Evolutionary conservation across 352 stramenopile genomes (phyloP), one percentile per base, ranked within the genome.

Genomic region (Globisporangium parvum): DNA sequence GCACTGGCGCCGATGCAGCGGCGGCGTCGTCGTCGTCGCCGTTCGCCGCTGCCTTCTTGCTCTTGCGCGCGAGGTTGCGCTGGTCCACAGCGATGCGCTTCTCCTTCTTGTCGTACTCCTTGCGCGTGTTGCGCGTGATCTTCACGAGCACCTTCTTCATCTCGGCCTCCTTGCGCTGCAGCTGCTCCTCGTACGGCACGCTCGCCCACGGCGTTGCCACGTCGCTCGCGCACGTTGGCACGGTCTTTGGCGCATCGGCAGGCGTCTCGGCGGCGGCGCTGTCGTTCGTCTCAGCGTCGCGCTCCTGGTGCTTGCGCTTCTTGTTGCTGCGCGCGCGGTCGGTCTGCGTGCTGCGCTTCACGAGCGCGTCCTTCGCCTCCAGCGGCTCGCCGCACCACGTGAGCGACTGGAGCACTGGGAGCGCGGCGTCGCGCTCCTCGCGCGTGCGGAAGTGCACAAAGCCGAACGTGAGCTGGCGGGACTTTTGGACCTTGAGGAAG

Each of bases 71-170:
- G 57, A 81, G 70, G 14, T 83, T 91, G 51, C 71, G 75, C 57
- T 77, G 69, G 57, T 83, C 71, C 10, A 69, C 65, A 12, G 55
- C 69, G 49, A 90, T 71, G 42, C 78, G 77, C 63, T 92, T 96
- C 61, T 92, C 80, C 68, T 94, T 96, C 66, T 91, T 88, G 59
- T 75, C 75, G 48, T 83, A 94, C 62, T 95, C 86, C 50, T 93
- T 92, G 31, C 80, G 71, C 20, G 84, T 90, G 52, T 87, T 80
- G 18, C 87, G 80, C 33, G 90, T 79, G 45, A 94, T 92, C 66
- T 88, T 91, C 1, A 93, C 73, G 46, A 96, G 66, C 51, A 95
- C 85, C 51, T 93, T 91, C 72, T 91, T 93, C 87, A 96, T 95
- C 66, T 91, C 83, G 51, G 78, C 61, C 48, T 96, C 85, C 57